These are phyloP conservation scores for Sanchytrium tribonematis DNA, from an alignment of 371 early-diverging fungal species.

Conservation along the genomic window DNA sequence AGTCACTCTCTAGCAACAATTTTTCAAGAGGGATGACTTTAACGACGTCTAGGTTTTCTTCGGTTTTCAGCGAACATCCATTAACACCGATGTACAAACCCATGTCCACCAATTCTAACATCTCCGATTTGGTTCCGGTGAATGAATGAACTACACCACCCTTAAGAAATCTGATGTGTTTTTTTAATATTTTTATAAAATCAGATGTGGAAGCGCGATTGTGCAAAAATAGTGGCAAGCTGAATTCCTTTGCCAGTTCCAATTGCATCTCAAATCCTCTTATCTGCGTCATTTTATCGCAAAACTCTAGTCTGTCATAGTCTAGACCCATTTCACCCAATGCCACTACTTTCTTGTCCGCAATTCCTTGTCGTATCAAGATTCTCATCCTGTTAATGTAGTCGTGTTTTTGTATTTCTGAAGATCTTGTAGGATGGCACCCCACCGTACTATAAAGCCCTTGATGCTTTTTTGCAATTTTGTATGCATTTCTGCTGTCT, in stretches of 20 bases:
- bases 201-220: slow-evolving; percentile 45
- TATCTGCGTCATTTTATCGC: slow-evolving; percentile 36
- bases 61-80: slow-evolving; percentile 78
- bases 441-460: slow-evolving; percentile 31
- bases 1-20: slow-evolving; percentile 76
- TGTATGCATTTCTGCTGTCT: slow-evolving; percentile 30
- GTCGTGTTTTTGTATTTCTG: slow-evolving; percentile 33
- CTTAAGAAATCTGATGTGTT: slow-evolving; percentile 29
- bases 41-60: slow-evolving; percentile 47
- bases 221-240: slow-evolving; percentile 65
- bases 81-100: slow-evolving; percentile 87
- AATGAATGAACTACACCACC: slow-evolving; percentile 88
- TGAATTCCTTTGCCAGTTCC: slow-evolving; percentile 37
- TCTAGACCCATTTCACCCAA: slow-evolving; percentile 77
- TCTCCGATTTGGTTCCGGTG: slow-evolving; percentile 51
- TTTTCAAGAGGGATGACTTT: slow-evolving; percentile 47
- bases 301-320: slow-evolving; percentile 63
- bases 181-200: slow-evolving; percentile 25
- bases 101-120: slow-evolving; percentile 30
- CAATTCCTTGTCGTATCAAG: slow-evolving; percentile 24
- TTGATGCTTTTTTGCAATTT: slow-evolving; percentile 17
- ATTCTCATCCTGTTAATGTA: slow-evolving; percentile 19
- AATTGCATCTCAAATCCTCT: slow-evolving; percentile 47
- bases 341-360: slow-evolving; percentile 28
- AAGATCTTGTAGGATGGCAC: slow-evolving; percentile 56